Evolutionary conservation across 2,329 filamentous ascomycete species (phyloP), one percentile per base, ranked within the genome.

Genomic region (Microdochium nivale): DNA sequence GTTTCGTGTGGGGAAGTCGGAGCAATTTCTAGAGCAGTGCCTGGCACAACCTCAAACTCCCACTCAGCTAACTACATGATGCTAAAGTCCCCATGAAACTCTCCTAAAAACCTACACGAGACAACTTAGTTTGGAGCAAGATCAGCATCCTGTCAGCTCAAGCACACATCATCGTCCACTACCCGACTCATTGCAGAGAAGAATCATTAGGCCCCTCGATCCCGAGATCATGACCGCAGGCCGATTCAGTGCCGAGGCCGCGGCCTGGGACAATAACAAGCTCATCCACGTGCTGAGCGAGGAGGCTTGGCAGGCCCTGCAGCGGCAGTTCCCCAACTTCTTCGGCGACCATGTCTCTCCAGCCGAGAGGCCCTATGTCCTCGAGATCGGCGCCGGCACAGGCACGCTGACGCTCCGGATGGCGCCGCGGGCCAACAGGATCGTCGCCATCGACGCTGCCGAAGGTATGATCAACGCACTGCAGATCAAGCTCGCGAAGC

Each of bases 371-470:
- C 64, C 61, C 14, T 68, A 77, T 52, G 69, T 81, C 8, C 73
- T 82, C 2, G 79, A 81, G 62, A 72, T 81, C 19, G 78, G 78
- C 50, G 79, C 76, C 56, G 78, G 78, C 48, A 81, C 78, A 3
- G 78, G 78, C 9, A 70, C 80, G 0, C 69, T 82, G 24, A 76
- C 74, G 10, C 67, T 78, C 47, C 66, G 64, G 9, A 64, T 80
- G 2, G 71, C 77, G 0, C 76, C 77, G 0, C 63, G 72, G 30
- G 71, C 75, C 4, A 69, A 67, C 43, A 68, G 66, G 8, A 60
- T 81, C 4, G 70, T 78, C 2, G 78, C 78, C 43, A 69, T 82
- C 21, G 79, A 83, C 55, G 71, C 76, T 0, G 73, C 78, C 2
- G 60, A 69, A 16, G 78, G 77, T 49, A 83, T 82, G 79, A 75